Base-by-base conservation (phyloP, 257 asterid genomes). In the Knoxia roxburghii region DNA sequence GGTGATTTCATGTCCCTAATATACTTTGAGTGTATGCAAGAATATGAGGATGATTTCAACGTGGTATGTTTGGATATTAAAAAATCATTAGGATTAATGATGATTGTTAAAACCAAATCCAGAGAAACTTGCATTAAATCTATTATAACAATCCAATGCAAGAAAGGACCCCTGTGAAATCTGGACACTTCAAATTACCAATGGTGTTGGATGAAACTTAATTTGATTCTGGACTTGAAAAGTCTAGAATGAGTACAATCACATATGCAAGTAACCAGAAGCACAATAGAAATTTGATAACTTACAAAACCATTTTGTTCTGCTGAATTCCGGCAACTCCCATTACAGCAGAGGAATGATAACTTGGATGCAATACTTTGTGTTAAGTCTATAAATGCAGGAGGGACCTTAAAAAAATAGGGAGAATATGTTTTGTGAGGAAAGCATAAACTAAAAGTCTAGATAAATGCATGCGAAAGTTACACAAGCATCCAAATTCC, bases 301-400 rank as follows among this genome's bases (percentile, higher is more conserved):
- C 99, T 45, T 95, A 94, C 77, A 94, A 72, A 68, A 90, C 86
- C 29, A 85, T 74, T 58, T 83, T 83, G 84, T 80, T 86, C 37
- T 93, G 91, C 72, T 75, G 90, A 86, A 90, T 73, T 67, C 96
- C 99, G 49, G 96, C 95, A 80, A 90, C 85, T 39, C 99, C 97
- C 95, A 81, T 88, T 32, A 94, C 96, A 60, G 97, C 95, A 73
- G 97, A 88, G 67, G 97, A 74, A 76, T 94, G 99, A 67, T 51
- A 14, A 49, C 64, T 63, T 71, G 69, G 82, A 76, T 90, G 97
- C 78, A 94, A 61, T 26, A 81, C 6, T 65, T 73, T 80, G 63
- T 86, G 82, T n/a, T n/a, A n/a, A n/a, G n/a, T n/a, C n/a, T n/a
- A n/a, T n/a, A n/a, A n/a, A n/a, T n/a, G n/a, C n/a, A n/a, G n/a